These are phyloP conservation scores for Calendula officinalis DNA, from an alignment of 129 eudicot species.

Conservation along the genomic window DNA sequence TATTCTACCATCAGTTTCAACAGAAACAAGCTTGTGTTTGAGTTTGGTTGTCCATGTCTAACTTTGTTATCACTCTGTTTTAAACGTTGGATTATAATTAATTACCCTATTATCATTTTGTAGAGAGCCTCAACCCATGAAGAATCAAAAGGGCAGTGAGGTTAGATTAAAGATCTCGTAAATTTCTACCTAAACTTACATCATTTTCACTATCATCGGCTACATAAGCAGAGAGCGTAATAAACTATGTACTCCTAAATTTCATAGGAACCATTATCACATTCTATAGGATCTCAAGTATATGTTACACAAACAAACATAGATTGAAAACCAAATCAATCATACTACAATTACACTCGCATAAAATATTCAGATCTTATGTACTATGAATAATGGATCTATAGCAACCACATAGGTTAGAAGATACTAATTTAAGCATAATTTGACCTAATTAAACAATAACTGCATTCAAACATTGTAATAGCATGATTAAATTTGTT, in stretches of 20 bases:
- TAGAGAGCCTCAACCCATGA: too few relatives aligned
- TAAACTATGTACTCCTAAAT: not conserved
- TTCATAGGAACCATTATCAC: not conserved
- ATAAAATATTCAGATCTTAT: conserved; percentile 35
- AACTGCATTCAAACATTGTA: not conserved
- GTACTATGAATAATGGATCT: conserved; percentile 55
- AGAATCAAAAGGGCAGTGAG: too few relatives aligned
- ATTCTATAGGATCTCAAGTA: not conserved
- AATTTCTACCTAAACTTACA: too few relatives aligned
- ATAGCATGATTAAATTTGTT: too few relatives aligned
- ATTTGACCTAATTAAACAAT: not conserved
- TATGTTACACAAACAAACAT: conserved; percentile 7
- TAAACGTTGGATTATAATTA: too few relatives aligned
- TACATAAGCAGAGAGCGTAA: not conserved
- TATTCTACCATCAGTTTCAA: conserved; percentile 29
- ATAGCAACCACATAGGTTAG: conserved; percentile 45
- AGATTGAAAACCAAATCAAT: not conserved
- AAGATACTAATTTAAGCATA: not conserved
- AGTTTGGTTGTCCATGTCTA: conserved; percentile 45
- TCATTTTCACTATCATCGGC: too few relatives aligned
- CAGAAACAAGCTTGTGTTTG: conserved; percentile 49
- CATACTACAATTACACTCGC: not conserved
- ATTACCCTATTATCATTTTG: too few relatives aligned
- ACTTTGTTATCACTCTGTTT: conserved; percentile 48
- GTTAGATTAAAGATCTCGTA: too few relatives aligned